Evolutionary conservation across 208 protist genomes (phyloP).

Genomic region (Strigomonas galati): DNA sequence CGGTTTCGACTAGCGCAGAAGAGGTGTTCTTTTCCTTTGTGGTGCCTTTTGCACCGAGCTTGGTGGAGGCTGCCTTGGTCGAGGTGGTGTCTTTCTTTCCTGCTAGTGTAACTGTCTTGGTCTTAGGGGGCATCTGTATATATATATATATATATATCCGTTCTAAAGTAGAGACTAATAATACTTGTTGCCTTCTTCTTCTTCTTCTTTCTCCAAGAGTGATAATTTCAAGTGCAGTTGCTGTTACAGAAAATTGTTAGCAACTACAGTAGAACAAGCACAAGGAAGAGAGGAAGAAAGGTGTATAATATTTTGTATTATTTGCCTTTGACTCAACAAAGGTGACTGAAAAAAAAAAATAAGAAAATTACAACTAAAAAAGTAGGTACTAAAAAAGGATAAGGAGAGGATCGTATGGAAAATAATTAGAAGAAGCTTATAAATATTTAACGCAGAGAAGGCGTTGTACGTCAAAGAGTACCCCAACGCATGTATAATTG

Average conservation of each 20-base stretch:
- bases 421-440: not conserved
- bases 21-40: not conserved
- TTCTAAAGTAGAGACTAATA: not conserved
- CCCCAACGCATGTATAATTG: not conserved
- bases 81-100: not conserved
- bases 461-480: not conserved
- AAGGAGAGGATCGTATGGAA: too few species aligned
- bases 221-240: not conserved
- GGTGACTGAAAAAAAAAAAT: constrained; percentile 3
- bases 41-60: not conserved
- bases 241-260: not conserved
- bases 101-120: not conserved
- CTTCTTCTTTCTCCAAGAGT: not conserved
- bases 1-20: not conserved
- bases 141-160: not conserved
- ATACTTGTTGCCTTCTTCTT: too few species aligned
- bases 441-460: constrained; percentile 4
- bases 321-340: not conserved
- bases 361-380: not conserved
- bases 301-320: too few species aligned
- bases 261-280: too few species aligned
- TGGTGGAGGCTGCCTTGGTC: not conserved
- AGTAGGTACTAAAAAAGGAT: too few species aligned
- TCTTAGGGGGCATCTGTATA: constrained; percentile 2
- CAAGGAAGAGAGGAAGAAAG: too few species aligned